A percentile compares a stretch with the other conserved stretches of the same genome.
Evolutionary conservation across 2,329 filamentous ascomycete species (phyloP).

Genomic region (Claviceps sp.): DNA sequence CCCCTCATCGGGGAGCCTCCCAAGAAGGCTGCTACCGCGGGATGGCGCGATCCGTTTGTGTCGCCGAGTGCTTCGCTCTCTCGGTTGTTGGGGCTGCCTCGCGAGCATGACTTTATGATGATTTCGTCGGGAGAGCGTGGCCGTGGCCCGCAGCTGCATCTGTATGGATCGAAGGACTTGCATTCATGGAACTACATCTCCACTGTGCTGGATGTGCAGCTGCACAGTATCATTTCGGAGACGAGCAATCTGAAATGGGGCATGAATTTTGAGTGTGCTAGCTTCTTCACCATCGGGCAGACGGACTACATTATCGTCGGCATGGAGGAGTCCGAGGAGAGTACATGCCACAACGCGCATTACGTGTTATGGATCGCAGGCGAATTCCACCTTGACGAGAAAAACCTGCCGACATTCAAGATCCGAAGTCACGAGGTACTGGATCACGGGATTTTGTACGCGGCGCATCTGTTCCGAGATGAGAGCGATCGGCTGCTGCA

Average conservation of each 20-base stretch:
- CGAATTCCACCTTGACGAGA: background rate
- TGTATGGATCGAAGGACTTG: conserved; percentile 11
- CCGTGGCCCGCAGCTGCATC: conserved; percentile 10
- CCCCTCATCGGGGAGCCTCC: conserved; percentile 11
- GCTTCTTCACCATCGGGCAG: conserved; percentile 6
- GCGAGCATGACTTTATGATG: conserved; percentile 24
- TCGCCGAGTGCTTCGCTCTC: conserved; percentile 10
- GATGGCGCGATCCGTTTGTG: conserved; percentile 17
- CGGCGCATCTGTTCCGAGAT: conserved; percentile 12
- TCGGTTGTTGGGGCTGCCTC: conserved; percentile 6
- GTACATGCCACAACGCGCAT: conserved; percentile 6
- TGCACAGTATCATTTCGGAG: conserved; percentile 2
- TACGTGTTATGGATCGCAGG: conserved; percentile 8
- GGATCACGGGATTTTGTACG: conserved; percentile 12
- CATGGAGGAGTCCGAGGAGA: conserved; percentile 8
- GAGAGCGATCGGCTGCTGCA: conserved; percentile 6
- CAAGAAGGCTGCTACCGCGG: conserved; percentile 9
- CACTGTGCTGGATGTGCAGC: conserved; percentile 4
- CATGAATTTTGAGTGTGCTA: conserved; percentile 14
- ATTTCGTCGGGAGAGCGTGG: conserved; percentile 20
- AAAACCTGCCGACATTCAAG: conserved; percentile 4
- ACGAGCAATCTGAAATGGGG: conserved; percentile 4
- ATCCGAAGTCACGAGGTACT: conserved; percentile 7
- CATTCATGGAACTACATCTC: conserved; percentile 11
- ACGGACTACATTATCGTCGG: conserved; percentile 9